These are phyloP conservation scores for Emmonsia crescens DNA, from an alignment of 2,329 filamentous ascomycete species.

Conservation along the genomic window DNA sequence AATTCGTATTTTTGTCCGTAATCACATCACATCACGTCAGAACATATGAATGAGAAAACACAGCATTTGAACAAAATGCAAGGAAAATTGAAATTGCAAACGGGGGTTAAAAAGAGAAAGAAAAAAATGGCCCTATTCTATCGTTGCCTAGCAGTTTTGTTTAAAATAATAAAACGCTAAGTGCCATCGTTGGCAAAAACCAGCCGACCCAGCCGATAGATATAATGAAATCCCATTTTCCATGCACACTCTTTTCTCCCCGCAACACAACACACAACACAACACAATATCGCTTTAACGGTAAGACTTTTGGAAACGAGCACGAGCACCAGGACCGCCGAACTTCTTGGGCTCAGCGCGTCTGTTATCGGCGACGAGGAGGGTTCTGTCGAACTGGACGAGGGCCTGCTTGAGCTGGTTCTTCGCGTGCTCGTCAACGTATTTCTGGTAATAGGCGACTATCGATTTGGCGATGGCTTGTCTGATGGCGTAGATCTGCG, in stretches of 20 bases:
- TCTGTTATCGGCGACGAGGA: conserved; percentile 98
- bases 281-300: conserved; percentile 52
- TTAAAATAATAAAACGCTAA: neutral
- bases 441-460: conserved; percentile 99
- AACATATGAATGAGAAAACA: neutral
- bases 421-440: conserved; percentile 99
- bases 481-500: conserved; percentile 95
- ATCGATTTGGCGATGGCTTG: conserved; percentile 98
- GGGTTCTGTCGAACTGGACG: conserved; percentile 89
- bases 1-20: neutral
- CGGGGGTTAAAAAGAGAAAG: neutral
- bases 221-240: neutral
- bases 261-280: neutral
- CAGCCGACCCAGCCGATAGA: conserved; percentile 1
- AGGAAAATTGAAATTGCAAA: neutral
- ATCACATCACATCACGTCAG: neutral
- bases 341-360: conserved; percentile 98
- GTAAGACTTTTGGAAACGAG: conserved; percentile 99
- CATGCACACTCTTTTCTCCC: neutral
- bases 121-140: conserved; percentile 5
- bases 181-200: neutral
- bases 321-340: conserved; percentile 73
- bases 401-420: conserved; percentile 97
- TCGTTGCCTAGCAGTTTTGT: conserved; percentile 1
- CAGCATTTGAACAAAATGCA: neutral